These are phyloP conservation scores for Zymoseptoria ardabiliae DNA, from an alignment of 2,329 filamentous ascomycete species.

Conservation along the genomic window DNA sequence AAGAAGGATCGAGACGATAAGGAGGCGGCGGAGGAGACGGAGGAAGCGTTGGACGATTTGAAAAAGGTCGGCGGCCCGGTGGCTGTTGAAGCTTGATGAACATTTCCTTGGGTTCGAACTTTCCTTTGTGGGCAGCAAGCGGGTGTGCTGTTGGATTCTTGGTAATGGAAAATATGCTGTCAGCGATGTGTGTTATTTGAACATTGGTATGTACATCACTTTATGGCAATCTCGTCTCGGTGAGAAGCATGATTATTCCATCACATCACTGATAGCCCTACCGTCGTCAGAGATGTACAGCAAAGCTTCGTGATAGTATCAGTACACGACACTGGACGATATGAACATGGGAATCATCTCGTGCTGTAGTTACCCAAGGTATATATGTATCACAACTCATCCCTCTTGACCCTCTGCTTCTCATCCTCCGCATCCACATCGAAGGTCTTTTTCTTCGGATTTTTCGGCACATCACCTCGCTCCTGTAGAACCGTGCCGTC, in stretches of 20 bases:
- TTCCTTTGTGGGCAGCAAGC: background rate
- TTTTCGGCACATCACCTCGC: conserved; percentile 33
- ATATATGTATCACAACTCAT: conserved; percentile 27
- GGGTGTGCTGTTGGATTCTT: background rate
- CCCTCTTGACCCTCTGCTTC: conserved; percentile 24
- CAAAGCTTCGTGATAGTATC: background rate
- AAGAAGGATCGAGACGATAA: conserved; percentile 1
- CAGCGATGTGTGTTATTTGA: background rate
- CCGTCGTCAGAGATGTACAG: background rate
- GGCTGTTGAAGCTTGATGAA: conserved; percentile 1
- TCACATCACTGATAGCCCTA: background rate
- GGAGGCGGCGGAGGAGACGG: conserved; percentile 5
- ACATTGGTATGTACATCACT: background rate
- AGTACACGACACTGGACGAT: background rate
- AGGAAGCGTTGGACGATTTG: conserved; percentile 6
- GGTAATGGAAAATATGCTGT: background rate
- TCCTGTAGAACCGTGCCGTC: conserved; percentile 41
- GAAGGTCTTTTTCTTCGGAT: conserved; percentile 57
- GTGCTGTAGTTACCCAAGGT: background rate
- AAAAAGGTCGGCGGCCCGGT: conserved; percentile 6
- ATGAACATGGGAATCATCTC: background rate
- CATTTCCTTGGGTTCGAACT: background rate
- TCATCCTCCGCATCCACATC: conserved; percentile 42
- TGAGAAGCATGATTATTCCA: background rate
- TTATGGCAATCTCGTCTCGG: background rate